Base-by-base conservation (phyloP, 805 yeast species). In the Candida palmyrensis region DNA sequence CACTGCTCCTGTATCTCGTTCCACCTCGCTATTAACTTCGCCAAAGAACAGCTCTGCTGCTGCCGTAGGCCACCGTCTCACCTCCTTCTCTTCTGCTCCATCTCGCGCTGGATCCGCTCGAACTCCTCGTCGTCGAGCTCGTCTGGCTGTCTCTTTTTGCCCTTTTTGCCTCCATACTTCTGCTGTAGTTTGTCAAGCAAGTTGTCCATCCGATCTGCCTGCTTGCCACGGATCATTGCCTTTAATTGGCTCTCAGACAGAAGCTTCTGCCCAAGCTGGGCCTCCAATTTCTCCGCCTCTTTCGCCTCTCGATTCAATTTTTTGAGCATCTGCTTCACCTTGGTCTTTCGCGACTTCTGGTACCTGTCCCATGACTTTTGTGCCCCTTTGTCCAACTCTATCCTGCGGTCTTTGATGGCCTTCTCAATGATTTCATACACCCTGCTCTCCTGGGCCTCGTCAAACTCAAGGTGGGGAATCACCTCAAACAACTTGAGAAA, bases 391-490 rank as follows among this genome's bases (percentile, higher is more conserved):
- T 61, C 61, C 20, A 71, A 53, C 14, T 57, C 59, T 2, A 62
- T 58, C 1, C 58, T 57, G 12, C 45, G 44, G 4, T 51, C 52
- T 11, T 73, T 55, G 25, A 77, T 59, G 10, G 61, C 60, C 2
- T 35, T 38, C 20, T 67, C 59, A 18, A 86, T 71, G 1, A 78
- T 65, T 2, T 51, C 53, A 36, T 70, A 73, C 27, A 83, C 66
- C 24, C 96, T 67, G 20, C 55, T 57, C 46, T 84, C 94, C 44
- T 80, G 87, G 1, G 51, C 62, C 23, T 65, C 70, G 24, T 59
- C 59, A 27, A 80, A 68, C 40, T 82, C 88, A 33, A 83, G 67
- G 55, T 88, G 96, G 7, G 92, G 82, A 3, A 88, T 79, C 21
- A 68, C 66, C 51, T 86, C 95, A 49, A 87, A 82, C 5, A 87